Base-by-base conservation (phyloP, 306 rosid genomes). In the Acacia crassicarpa region DNA sequence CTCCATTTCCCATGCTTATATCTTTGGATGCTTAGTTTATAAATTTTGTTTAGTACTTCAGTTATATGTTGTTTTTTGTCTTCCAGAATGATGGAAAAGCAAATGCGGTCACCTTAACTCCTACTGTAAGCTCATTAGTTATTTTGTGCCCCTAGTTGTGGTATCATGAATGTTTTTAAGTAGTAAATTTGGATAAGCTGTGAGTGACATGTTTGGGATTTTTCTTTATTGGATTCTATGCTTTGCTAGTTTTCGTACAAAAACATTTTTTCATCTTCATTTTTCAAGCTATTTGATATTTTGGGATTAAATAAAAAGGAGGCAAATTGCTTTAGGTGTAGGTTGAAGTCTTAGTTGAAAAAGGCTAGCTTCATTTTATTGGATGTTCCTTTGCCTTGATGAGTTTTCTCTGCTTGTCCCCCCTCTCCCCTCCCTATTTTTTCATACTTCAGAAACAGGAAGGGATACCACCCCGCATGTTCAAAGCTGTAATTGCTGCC, bases 401-500 rank as follows among this genome's bases (percentile, higher is more conserved):
- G 77, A 61, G 59, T 78, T 65, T 59, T 63, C 68, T 71, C 62
- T 83, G 63, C 69, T 70, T 45, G 40, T 76, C 9, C 35, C 66
- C 66, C 30, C 63, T 4, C 70, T 30, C 53, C 73, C 67, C 65
- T 72, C 71, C 58, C 70, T 43, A 71, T 77, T 17, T 58, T 44
- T 79, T 51, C 76, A 69, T 77, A 80, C 74, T 76, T 75, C 80
- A 94, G 97, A 91, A 86, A 79, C 98, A 91, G 83, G 89, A 89
- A 88, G 97, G 98, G 61, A 91, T 94, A 87, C 93, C 89, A 41
- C 97, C 97, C 45, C 91, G 89, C 1, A 96, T 96, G 99, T 93
- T 96, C 88, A 95, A 95, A 87, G 78, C 97, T 25, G 88, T 95
- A 79, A 94, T 95, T 82, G 97, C 99, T 77, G 93, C 98, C 54